Evolutionary conservation across 2,329 filamentous ascomycete species (phyloP), one percentile per base, ranked within the genome.

Genomic region (Tolypocladium paradoxum): DNA sequence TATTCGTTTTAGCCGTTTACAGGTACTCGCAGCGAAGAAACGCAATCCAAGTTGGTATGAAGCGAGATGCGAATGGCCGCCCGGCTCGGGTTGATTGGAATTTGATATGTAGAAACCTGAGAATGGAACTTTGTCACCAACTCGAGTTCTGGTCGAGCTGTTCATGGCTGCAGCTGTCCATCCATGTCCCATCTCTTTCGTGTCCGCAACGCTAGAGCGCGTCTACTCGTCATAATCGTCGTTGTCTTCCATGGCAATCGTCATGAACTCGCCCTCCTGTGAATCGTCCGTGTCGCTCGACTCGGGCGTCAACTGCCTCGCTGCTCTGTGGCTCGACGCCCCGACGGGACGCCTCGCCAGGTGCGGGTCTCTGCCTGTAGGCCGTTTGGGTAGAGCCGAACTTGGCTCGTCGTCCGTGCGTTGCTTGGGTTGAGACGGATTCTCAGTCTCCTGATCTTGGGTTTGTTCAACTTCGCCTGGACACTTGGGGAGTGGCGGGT

Each of bases 231-330:
- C 67, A 11, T 60, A 64, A 14, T 68, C 69, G 37, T 73, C 53
- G 14, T 54, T 48, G 34, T 51, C 34, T 29, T 53, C 36, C 45
- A 55, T 53, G 40, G 48, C 48, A 20, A 47, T 47, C 27, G 43
- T 14, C 45, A 53, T 50, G 37, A 53, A 53, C 12, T 50, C 49
- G 14, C 38, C 36, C 60, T 67, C 68, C 35, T 68, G 68, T 18
- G 68, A 70, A 11, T 72, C 67, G 8, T 70, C 68, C 1, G 58
- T 57, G 18, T 54, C 52, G 51, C 64, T 61, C 6, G 62, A 60
- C 4, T 59, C 60, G 3, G 62, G 63, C 5, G 66, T 64, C 47
- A 60, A 54, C 8, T 64, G 58, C 20, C 62, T 58, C 9, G 43
- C 3, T 14, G 56, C 46, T 38, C 27, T 38, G 27, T 38, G 37